phyloP scores from a whole-genome alignment of 768 basidiomycete genomes.

The Rhizopogon roseolus region DNA sequence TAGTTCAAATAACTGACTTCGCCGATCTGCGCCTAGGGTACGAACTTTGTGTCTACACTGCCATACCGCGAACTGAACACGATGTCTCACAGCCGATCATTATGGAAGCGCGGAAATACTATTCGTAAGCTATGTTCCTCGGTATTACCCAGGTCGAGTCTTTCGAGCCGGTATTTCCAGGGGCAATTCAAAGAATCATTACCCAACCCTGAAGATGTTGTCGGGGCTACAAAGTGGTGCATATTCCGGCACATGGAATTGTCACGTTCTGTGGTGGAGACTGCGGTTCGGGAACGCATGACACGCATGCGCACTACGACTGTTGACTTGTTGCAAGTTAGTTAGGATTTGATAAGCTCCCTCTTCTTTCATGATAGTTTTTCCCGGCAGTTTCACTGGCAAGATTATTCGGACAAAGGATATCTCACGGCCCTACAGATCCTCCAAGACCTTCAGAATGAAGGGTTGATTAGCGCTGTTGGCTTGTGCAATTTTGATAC shows the following conservation, averaged over 20 bases:
- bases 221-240: constrained; percentile 88
- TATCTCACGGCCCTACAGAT: constrained; percentile 46
- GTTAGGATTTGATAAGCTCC: constrained; percentile 5
- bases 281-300: constrained; percentile 65
- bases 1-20: constrained; percentile 2
- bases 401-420: constrained; percentile 51
- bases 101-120: constrained; percentile 82
- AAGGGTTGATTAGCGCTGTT: constrained; percentile 57
- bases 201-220: constrained; percentile 34
- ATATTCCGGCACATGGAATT: constrained; percentile 54
- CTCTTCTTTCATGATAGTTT: not conserved
- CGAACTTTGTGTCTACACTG: constrained; percentile 1
- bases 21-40: constrained; percentile 20
- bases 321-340: constrained; percentile 72
- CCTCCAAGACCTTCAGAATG: constrained; percentile 53
- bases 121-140: constrained; percentile 46
- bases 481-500: constrained; percentile 84
- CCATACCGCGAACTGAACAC: not conserved
- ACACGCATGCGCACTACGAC: constrained; percentile 54
- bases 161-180: constrained; percentile 30
- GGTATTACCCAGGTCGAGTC: not conserved
- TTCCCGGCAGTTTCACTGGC: constrained; percentile 70
- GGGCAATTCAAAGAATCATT: constrained; percentile 61
- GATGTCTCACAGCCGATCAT: constrained; percentile 61
- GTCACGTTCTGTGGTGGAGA: constrained; percentile 53